A percentile compares a stretch with the other conserved stretches of the same genome.
phyloP scores from a whole-genome alignment of 1,139 yeast genomes.

The Nakaseomyces bracarensis region DNA sequence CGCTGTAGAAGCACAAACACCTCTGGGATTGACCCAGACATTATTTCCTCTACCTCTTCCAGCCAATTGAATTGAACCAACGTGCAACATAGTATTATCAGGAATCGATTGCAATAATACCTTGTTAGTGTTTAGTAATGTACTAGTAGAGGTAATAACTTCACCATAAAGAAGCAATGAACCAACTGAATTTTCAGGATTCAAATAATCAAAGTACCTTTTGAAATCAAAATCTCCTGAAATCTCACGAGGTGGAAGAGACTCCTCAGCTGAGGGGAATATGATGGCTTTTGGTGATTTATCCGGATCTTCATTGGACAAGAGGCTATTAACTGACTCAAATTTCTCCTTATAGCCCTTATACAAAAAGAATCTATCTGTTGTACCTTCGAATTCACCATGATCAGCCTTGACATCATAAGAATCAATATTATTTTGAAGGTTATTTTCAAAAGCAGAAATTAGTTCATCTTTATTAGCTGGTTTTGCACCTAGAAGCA shows the following conservation, averaged over 20 bases:
- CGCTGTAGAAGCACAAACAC: constrained; percentile 78
- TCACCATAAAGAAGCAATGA: constrained; percentile 67
- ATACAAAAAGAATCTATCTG: constrained; percentile 32
- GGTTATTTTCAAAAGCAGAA: constrained; percentile 13
- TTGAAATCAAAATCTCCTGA: constrained; percentile 70
- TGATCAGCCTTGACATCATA: constrained; percentile 12
- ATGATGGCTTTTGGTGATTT: constrained; percentile 46
- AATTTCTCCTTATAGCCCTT: constrained; percentile 18
- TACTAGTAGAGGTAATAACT: constrained; percentile 81
- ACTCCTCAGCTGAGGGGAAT: constrained; percentile 31
- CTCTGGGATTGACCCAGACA: constrained; percentile 90
- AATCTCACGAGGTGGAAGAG: constrained; percentile 39
- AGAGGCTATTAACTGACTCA: constrained; percentile 31
- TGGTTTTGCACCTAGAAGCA: constrained; percentile 26
- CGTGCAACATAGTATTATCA: constrained; percentile 27
- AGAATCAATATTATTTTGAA: constrained; percentile 14
- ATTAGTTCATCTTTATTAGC: constrained; percentile 37
- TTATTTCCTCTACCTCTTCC: constrained; percentile 96
- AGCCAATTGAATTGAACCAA: constrained; percentile 76
- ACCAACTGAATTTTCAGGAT: constrained; percentile 45
- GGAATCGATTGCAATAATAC: constrained; percentile 39
- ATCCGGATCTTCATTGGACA: constrained; percentile 42
- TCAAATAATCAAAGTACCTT: constrained; percentile 45
- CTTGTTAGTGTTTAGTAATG: constrained; percentile 67
- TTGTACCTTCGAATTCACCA: constrained; percentile 18